Evolutionary conservation across 2,329 filamentous ascomycete species (phyloP).

Genomic region (Claviceps sp.): DNA sequence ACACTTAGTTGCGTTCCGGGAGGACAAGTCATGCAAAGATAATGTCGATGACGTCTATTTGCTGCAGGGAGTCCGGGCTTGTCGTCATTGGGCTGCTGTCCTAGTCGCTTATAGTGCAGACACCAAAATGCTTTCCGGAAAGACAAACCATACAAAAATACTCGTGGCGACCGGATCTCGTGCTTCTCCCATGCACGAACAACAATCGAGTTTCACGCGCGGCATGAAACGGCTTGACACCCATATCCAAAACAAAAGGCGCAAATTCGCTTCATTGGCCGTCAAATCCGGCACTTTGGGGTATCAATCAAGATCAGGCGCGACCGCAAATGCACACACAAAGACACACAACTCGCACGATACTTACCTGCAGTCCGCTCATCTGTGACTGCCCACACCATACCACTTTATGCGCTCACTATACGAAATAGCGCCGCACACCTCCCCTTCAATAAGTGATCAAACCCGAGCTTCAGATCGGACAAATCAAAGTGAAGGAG

Average conservation of each 20-base stretch:
- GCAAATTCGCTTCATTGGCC: neutral
- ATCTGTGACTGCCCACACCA: neutral
- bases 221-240: neutral
- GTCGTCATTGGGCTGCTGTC: neutral
- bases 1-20: too few relatives aligned
- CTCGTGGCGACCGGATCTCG: neutral
- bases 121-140: neutral
- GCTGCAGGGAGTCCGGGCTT: neutral
- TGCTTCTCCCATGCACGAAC: neutral
- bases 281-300: neutral
- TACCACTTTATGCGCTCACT: too few relatives aligned
- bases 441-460: too few relatives aligned
- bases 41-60: too few relatives aligned
- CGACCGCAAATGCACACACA: neutral
- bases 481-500: neutral
- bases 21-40: too few relatives aligned
- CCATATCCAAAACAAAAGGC: neutral
- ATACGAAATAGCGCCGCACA: too few relatives aligned
- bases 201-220: neutral
- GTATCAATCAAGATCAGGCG: neutral
- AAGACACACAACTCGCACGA: neutral
- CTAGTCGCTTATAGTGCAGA: neutral
- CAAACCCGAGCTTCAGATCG: too few relatives aligned
- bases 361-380: neutral
- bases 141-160: neutral